Evolutionary conservation across 2,329 filamentous ascomycete species (phyloP), one percentile per base, ranked within the genome.

Genomic region (Tympanopsis confertula): DNA sequence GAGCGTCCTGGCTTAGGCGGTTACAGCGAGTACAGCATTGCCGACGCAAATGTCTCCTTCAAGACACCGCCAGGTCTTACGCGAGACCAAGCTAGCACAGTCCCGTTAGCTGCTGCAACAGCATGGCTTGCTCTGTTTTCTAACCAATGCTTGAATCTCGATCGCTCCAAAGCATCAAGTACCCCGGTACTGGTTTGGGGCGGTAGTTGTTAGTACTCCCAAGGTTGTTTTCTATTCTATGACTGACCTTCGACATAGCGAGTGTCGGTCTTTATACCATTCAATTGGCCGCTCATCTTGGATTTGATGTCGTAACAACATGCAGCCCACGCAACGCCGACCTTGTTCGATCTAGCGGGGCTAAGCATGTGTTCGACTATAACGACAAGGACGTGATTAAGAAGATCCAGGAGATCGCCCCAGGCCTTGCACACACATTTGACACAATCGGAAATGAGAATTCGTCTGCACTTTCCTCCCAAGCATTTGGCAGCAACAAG

Each of bases 401-500:
- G 3, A 52, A 53, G 14, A 61, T 66, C 43, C 47, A 44, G 13
- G 39, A 48, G 1, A 47, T 45, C 4, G 53, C 52, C 2, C 58
- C 57, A 2, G 42, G 47, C 1, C 45, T 66, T 3, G 39, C 46
- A 7, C 56, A 62, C 36, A 54, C 55, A 22, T 62, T 66, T 36
- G 62, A 67, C 38, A 62, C 57, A 0, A 62, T 67, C 36, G 64
- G 64, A n/a, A 53, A 52, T 33, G 32, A 45, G 4, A 48, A 45
- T 0, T 62, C 61, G 0, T 66, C 61, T 1, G 40, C 28, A 2
- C 42, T 43, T 3, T 50, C 53, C 1, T 63, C 57, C 1, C 41
- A 48, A 19, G 50, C 57, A 1, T 44, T 63, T 12, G 20, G 40
- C 4, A 38, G 44, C 5, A 39, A 39, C 3, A 47, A 50, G 1